These are phyloP conservation scores for Cardiospermum halicacabum DNA, from an alignment of 345 rosid genomes.

Conservation along the genomic window DNA sequence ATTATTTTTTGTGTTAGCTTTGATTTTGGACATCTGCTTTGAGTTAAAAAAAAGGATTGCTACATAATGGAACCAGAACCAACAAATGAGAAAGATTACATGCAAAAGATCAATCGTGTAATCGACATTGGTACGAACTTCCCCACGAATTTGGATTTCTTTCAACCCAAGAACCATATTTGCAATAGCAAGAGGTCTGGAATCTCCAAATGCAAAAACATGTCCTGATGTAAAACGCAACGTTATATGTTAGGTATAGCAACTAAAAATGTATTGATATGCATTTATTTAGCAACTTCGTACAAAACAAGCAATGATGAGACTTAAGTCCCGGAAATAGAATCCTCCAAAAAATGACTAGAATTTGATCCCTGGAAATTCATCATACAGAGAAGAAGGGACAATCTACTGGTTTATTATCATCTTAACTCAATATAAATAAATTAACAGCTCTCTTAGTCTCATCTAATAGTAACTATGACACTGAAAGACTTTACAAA, in stretches of 20 bases:
- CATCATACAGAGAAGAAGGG: background rate
- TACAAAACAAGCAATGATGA: background rate
- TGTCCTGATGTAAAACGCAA: slow-evolving; percentile 55
- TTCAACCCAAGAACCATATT: slow-evolving; percentile 99
- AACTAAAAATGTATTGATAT: background rate
- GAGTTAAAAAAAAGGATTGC: background rate
- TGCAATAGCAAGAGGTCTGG: slow-evolving; percentile 97
- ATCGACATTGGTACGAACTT: slow-evolving; percentile 95
- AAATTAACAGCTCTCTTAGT: background rate
- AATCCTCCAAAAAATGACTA: slow-evolving; percentile 1
- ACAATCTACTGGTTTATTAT: background rate
- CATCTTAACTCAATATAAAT: background rate
- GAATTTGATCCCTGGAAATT: background rate
- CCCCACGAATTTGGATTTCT: slow-evolving; percentile 99
- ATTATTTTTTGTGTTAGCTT: slow-evolving; percentile 20
- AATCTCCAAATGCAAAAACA: slow-evolving; percentile 96
- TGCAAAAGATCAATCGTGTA: slow-evolving; percentile 94
- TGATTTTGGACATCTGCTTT: background rate
- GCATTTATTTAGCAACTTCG: background rate
- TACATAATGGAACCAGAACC: slow-evolving; percentile 7
- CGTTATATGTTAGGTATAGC: background rate
- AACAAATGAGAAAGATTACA: slow-evolving; percentile 42
- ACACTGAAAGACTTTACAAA: background rate
- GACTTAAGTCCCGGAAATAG: background rate
- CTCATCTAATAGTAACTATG: background rate